These are phyloP conservation scores for Lepraria neglecta DNA, from an alignment of 495 filamentous ascomycete genomes.

Conservation along the genomic window DNA sequence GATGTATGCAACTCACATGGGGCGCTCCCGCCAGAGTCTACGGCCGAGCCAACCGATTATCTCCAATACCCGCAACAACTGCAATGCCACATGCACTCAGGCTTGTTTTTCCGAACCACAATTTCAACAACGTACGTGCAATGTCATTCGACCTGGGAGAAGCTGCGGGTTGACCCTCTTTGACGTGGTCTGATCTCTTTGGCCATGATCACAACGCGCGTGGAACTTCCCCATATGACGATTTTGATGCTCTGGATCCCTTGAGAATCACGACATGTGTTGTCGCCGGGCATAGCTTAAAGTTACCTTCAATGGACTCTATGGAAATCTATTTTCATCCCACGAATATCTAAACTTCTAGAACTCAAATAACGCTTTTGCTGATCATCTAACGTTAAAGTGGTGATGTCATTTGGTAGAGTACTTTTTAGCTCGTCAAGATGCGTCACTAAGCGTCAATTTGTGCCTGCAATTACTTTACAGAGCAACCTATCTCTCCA, in stretches of 20 bases:
- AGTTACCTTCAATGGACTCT: conserved; percentile 1
- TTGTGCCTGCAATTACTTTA: not conserved
- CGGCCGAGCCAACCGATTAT: conserved; percentile 1
- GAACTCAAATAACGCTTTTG: not conserved
- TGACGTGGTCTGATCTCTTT: too few species aligned
- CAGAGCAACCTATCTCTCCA: not conserved
- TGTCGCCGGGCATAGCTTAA: not conserved
- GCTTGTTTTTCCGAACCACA: conserved; percentile 3
- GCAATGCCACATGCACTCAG: conserved; percentile 3
- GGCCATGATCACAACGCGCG: not conserved
- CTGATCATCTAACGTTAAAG: not conserved
- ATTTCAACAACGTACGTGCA: too few species aligned
- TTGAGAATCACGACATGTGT: not conserved
- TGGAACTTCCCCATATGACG: not conserved
- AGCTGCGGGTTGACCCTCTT: too few species aligned
- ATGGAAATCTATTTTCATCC: not conserved
- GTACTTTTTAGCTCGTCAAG: not conserved
- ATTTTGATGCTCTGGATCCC: not conserved
- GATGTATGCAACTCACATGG: conserved; percentile 5
- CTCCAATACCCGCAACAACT: conserved; percentile 6
- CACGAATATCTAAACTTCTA: not conserved
- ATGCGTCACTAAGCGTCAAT: not conserved
- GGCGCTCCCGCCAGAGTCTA: not conserved
- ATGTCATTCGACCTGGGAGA: too few species aligned
- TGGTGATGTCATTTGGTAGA: conserved; percentile 5